A percentile compares a stretch with the other conserved stretches of the same genome.
These are phyloP conservation scores for Cytospora leucostoma DNA, from an alignment of 2,329 filamentous ascomycete species.

Conservation along the genomic window DNA sequence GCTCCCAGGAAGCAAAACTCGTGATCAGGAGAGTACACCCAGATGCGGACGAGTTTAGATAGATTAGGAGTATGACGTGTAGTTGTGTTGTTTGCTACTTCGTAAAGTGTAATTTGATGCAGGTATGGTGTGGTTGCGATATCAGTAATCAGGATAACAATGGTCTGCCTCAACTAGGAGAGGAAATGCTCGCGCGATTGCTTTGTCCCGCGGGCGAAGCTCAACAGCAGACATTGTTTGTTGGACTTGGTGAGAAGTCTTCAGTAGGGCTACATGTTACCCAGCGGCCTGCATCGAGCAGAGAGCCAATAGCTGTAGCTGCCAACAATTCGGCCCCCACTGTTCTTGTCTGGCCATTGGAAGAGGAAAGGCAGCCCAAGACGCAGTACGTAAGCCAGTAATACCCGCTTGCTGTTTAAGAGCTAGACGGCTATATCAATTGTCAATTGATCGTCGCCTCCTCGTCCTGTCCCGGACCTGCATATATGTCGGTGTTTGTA, in stretches of 20 bases:
- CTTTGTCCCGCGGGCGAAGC: constrained; percentile 6
- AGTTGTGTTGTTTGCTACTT: constrained; percentile 17
- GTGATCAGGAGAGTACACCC: constrained; percentile 3
- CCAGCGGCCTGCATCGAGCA: constrained; percentile 7
- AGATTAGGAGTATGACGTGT: not conserved
- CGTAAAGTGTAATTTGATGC: constrained; percentile 6
- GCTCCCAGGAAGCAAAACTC: constrained; percentile 9
- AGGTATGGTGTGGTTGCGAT: constrained; percentile 13
- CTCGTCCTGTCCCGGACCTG: not conserved
- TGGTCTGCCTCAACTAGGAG: constrained; percentile 1
- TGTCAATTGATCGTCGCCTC: not conserved
- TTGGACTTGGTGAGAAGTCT: not conserved
- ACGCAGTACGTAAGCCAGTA: constrained; percentile 4
- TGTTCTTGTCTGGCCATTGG: constrained; percentile 17
- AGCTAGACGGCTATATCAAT: constrained; percentile 2
- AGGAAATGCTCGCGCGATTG: constrained; percentile 1
- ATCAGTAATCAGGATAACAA: not conserved
- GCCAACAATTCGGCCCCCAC: constrained; percentile 12
- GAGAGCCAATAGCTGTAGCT: constrained; percentile 9
- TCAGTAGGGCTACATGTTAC: not conserved
- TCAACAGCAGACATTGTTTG: constrained; percentile 1
- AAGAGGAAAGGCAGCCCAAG: constrained; percentile 13
- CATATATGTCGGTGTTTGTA: not conserved
- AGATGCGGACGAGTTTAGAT: constrained; percentile 9
- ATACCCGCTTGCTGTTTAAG: constrained; percentile 1